Conservation (phyloP, 2,329 filamentous ascomycete genomes). For the Sclerotinia nivalis region DNA sequence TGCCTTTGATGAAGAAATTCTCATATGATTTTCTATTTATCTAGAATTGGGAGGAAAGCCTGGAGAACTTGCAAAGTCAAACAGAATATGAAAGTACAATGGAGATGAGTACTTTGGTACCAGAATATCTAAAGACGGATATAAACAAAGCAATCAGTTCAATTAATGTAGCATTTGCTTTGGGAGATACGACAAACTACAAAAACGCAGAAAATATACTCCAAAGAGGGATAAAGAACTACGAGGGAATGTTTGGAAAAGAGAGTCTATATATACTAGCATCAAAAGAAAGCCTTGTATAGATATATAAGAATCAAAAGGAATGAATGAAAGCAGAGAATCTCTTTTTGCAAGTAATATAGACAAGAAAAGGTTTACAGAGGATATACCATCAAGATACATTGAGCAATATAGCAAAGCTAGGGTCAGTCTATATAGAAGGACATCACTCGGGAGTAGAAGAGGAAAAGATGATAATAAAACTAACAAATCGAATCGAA, state of each 20-base stretch:
- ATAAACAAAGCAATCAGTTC: background rate
- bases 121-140: background rate
- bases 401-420: background rate
- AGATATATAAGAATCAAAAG: background rate
- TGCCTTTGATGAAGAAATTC: background rate
- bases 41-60: background rate
- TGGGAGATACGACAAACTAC: too few relatives aligned
- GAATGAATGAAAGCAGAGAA: rapidly evolving
- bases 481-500: background rate
- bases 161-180: background rate
- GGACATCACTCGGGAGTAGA: background rate
- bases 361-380: background rate
- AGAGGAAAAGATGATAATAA: background rate
- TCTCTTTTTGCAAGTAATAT: background rate
- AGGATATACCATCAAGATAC: background rate
- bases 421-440: background rate
- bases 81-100: background rate
- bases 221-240: background rate
- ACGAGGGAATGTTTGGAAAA: background rate
- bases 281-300: background rate
- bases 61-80: rapidly evolving
- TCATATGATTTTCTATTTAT: background rate
- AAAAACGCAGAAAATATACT: background rate
- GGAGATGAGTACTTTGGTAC: background rate
- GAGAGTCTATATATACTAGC: background rate